phyloP scores from a whole-genome alignment of 176 grass and related monocot species.

The Oryza brachyantha region DNA sequence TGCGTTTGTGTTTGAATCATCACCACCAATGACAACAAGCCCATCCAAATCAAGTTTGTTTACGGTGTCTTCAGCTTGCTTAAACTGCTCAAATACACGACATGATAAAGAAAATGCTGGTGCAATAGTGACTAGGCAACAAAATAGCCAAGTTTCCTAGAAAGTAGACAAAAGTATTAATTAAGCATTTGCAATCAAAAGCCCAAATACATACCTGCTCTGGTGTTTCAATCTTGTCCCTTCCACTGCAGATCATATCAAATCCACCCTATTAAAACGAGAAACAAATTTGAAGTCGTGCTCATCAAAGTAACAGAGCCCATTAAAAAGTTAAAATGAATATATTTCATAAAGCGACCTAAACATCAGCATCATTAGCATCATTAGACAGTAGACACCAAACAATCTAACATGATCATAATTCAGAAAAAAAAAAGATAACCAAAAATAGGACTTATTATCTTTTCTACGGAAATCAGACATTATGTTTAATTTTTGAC shows the following conservation, averaged over 20 bases:
- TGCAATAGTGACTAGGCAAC: neutral
- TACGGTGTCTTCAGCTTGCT: slow-evolving; percentile 94
- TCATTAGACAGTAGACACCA: too few relatives aligned
- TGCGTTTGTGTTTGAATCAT: slow-evolving; percentile 98
- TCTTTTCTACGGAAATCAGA: neutral
- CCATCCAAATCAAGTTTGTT: slow-evolving; percentile 87
- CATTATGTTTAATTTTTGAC: too few relatives aligned
- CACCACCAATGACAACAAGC: slow-evolving; percentile 96
- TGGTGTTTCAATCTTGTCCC: slow-evolving; percentile 99
- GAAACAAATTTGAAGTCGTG: neutral
- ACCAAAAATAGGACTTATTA: neutral
- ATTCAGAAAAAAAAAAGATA: neutral
- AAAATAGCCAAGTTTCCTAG: neutral
- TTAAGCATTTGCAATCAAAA: neutral
- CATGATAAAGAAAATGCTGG: neutral
- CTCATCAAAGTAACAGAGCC: neutral
- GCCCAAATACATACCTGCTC: slow-evolving; percentile 59
- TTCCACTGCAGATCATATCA: slow-evolving; percentile 99
- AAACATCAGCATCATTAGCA: neutral
- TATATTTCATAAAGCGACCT: neutral
- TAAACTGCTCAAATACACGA: slow-evolving; percentile 60
- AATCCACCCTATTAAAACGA: slow-evolving; percentile 74
- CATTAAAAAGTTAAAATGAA: neutral
- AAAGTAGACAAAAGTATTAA: neutral
- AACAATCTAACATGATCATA: neutral